Conservation (phyloP, 148 eudicot species). For the Rhododendron simsii region DNA sequence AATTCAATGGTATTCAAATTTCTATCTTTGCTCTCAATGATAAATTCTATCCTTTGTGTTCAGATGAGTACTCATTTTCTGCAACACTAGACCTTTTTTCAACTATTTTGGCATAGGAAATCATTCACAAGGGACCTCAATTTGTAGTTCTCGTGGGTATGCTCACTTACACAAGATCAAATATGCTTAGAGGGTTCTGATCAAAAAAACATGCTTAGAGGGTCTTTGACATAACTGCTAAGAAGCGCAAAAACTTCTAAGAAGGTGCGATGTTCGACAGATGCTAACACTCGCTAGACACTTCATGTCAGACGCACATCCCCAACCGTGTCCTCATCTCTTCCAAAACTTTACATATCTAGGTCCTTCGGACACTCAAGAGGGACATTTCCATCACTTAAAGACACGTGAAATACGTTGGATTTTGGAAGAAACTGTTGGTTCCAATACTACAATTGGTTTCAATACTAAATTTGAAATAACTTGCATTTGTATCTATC, state of each 20-base stretch:
- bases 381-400: not conserved
- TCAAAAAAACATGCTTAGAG: not conserved
- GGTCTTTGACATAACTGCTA: not conserved
- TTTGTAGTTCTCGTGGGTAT: not conserved
- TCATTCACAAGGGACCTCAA: not conserved
- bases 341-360: not conserved
- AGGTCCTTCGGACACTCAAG: not conserved
- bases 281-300: not conserved
- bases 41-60: not conserved
- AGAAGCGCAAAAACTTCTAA: not conserved
- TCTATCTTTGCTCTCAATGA: not conserved
- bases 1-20: slow-evolving; percentile 44
- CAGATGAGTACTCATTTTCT: not conserved
- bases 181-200: not conserved
- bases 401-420: not conserved
- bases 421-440: not conserved
- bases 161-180: not conserved
- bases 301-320: not conserved
- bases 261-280: not conserved
- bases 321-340: not conserved
- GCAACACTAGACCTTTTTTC: not conserved
- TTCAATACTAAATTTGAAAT: not conserved
- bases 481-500: not conserved
- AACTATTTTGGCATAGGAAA: not conserved
- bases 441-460: not conserved